Base-by-base conservation (phyloP, 2,329 filamentous ascomycete genomes). In the Epichloe elymi region DNA sequence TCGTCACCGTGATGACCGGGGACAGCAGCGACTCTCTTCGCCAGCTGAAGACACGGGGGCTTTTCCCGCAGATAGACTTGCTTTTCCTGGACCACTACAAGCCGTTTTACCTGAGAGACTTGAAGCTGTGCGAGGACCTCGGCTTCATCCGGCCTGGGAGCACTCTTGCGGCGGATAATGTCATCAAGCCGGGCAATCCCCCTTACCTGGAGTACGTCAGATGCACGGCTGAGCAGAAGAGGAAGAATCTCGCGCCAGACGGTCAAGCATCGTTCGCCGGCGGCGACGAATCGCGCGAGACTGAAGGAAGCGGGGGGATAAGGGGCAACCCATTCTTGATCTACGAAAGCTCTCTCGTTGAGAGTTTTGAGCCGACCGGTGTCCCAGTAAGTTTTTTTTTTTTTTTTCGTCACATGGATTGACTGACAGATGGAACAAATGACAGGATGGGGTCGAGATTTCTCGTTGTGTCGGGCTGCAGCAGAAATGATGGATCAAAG, bases 51-150 rank as follows among this genome's bases (percentile, higher is more conserved):
- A 59, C 67, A 1, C 64, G 70, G 3, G 79, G 79, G 0, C 59
- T 63, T 4, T 63, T 89, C 23, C 65, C 71, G 23, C 72, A 75
- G 44, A 78, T 89, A 53, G 85, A 88, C 58, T 67, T 90, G 39
- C 70, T 89, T 65, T 91, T 93, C 64, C 69, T 93, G 37, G 88
- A 93, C 60, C 87, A 93, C 64, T 83, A 84, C 66, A 90, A 91
- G 65, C 83, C 84, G 0, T 78, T 82, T 0, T 93, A 91, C 63
- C 79, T 77, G 1, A 74, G 78, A 0, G 88, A 93, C 59, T 66
- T 91, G 54, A 88, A 88, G 67, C 74, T 89, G 0, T 87, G 83
- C 61, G 87, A 93, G 67, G 74, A 85, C 39, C 68, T 90, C 5
- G 75, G 74, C 0, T 63, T 91, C 37, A 71, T 93, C 3, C 71